These are phyloP conservation scores for Ophiobolus disseminans DNA, from an alignment of 2,329 filamentous ascomycete species.

Conservation along the genomic window DNA sequence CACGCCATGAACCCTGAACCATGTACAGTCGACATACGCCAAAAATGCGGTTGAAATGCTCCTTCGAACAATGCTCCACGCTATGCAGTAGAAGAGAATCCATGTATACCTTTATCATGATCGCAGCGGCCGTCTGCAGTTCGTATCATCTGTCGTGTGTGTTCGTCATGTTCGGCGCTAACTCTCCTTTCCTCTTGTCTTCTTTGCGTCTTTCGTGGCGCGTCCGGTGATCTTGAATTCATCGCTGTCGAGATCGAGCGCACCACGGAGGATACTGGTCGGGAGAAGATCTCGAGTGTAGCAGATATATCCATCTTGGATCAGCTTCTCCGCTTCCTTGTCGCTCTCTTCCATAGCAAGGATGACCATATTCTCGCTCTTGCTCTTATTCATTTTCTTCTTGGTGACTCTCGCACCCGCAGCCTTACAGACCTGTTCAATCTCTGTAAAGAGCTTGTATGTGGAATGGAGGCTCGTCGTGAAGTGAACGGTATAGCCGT, in stretches of 20 bases:
- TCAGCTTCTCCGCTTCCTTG: conserved; percentile 41
- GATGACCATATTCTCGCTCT: conserved; percentile 40
- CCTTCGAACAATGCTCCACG: background rate
- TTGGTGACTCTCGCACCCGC: conserved; percentile 46
- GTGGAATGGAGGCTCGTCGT: conserved; percentile 49
- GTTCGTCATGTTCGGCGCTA: conserved; percentile 2
- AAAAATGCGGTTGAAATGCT: background rate
- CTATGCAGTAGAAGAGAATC: too few relatives aligned
- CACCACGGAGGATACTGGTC: conserved; percentile 53
- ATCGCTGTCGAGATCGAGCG: conserved; percentile 48
- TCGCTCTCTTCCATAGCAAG: conserved; percentile 50
- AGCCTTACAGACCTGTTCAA: conserved; percentile 47
- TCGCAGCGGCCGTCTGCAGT: too few relatives aligned
- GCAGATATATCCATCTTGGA: conserved; percentile 41
- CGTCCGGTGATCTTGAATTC: conserved; percentile 46
- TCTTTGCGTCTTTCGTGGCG: conserved; percentile 18
- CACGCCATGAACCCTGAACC: too few relatives aligned
- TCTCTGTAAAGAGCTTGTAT: conserved; percentile 45
- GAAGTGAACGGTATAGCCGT: conserved; percentile 58
- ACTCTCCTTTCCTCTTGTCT: conserved; percentile 20
- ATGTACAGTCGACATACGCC: too few relatives aligned
- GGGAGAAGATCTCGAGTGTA: conserved; percentile 55
- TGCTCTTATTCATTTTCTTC: conserved; percentile 30
- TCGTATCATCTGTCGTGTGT: too few relatives aligned
- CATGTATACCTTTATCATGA: too few relatives aligned